phyloP scores from a whole-genome alignment of 208 protist species.

The Crithidia thermophila region DNA sequence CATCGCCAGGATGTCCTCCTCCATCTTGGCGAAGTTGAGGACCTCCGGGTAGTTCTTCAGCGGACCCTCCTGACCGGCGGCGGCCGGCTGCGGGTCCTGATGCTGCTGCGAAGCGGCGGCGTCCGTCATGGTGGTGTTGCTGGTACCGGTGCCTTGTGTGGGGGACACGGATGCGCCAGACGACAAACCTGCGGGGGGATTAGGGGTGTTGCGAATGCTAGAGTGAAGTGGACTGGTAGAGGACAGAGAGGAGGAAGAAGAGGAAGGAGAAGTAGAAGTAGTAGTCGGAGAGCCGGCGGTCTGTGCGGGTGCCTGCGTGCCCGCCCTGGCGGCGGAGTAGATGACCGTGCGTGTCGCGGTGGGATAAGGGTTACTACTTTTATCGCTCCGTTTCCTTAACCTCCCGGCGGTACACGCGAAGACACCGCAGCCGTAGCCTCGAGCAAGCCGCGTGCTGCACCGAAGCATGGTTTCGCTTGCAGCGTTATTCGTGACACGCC shows the following conservation, averaged over 20 bases:
- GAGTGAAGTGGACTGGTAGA: constrained; percentile 16
- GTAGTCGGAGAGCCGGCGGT: not conserved
- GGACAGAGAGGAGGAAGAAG: constrained; percentile 24
- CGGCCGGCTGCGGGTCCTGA: constrained; percentile 19
- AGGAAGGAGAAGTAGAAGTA: constrained; percentile 19
- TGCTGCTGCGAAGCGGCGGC: constrained; percentile 6
- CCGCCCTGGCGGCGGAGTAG: constrained; percentile 25
- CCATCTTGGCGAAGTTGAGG: constrained; percentile 94
- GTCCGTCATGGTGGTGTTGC: constrained; percentile 25
- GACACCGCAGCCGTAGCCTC: constrained; percentile 28
- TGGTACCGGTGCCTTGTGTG: not conserved
- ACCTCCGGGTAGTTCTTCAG: constrained; percentile 79
- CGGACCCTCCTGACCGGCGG: not conserved
- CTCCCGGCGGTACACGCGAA: constrained; percentile 27
- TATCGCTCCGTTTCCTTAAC: constrained; percentile 44
- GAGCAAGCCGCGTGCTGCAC: constrained; percentile 25
- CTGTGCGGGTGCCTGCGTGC: not conserved
- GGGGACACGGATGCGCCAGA: not conserved
- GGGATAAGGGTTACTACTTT: constrained; percentile 47
- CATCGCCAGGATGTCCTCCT: constrained; percentile 94
- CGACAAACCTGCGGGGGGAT: not conserved
- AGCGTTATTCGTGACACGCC: no score
- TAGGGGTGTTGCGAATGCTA: constrained; percentile 17
- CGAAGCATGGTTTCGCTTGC: no score
- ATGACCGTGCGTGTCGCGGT: constrained; percentile 59